Conservation (phyloP, 441 rosid genomes). For the Bruguiera hainesii region DNA sequence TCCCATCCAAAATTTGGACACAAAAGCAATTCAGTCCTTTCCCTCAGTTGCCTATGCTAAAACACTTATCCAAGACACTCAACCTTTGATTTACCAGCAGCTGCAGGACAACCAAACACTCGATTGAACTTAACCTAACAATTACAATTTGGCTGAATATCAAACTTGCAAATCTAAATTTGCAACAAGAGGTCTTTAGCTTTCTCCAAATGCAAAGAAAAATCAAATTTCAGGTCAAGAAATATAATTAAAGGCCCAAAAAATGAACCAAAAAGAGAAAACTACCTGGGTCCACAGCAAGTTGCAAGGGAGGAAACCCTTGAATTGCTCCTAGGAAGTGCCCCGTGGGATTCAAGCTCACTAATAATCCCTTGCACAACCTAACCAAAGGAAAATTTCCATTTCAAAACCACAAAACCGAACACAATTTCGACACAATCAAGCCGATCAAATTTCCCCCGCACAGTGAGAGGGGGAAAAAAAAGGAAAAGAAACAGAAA, state of each 20-base stretch:
- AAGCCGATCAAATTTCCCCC: neutral
- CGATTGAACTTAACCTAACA: neutral
- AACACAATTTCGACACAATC: neutral
- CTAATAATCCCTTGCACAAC: constrained; percentile 98
- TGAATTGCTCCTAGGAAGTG: constrained; percentile 98
- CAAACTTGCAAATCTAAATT: neutral
- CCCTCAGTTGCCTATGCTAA: neutral
- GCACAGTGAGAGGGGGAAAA: neutral
- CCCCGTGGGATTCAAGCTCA: constrained; percentile 99
- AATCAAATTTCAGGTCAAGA: constrained; percentile 1
- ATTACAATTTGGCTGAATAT: neutral
- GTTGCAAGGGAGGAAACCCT: constrained; percentile 99
- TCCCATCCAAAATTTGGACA: neutral
- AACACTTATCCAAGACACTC: neutral
- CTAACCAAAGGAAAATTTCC: constrained; percentile 30
- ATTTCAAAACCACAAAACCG: constrained; percentile 15
- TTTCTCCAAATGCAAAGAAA: constrained; percentile 17
- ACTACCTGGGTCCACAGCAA: constrained; percentile 97
- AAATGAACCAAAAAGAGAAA: neutral
- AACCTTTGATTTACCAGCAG: neutral
- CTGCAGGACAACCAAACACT: neutral
- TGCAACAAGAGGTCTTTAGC: neutral
- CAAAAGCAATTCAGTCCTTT: neutral
- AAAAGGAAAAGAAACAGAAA: constrained; percentile 3
- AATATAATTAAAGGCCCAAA: neutral